Percentiles rank a stretch among this genome's conserved stretches.
These are phyloP conservation scores for Tylopilus cervinicoccineus DNA, from an alignment of 768 basidiomycete genomes.

Conservation along the genomic window DNA sequence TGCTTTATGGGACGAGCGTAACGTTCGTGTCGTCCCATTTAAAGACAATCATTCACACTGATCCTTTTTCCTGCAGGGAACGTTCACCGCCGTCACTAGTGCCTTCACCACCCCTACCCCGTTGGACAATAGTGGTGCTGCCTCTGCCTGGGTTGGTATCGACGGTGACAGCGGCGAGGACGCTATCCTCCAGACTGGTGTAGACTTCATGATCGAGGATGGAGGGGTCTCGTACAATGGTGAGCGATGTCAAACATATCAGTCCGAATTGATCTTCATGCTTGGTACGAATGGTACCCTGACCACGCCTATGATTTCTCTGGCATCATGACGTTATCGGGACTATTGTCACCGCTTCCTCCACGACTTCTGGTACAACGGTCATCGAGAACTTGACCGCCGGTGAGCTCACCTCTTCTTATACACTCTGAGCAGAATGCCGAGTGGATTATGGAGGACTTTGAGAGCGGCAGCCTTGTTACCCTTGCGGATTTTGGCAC, in stretches of 20 bases:
- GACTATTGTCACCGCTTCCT: slow-evolving; percentile 14
- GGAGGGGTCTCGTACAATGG: slow-evolving; percentile 9
- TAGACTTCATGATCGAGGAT: slow-evolving; percentile 6
- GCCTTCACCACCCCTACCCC: slow-evolving; percentile 20
- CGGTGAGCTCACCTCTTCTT: slow-evolving; percentile 10
- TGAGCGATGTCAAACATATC: neutral
- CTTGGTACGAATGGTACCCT: slow-evolving; percentile 24
- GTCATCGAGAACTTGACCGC: slow-evolving; percentile 20
- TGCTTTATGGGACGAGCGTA: slow-evolving; percentile 7
- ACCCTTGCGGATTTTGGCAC: slow-evolving; percentile 19
- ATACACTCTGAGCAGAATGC: slow-evolving; percentile 16
- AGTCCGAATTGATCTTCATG: neutral
- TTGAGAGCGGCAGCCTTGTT: slow-evolving; percentile 1
- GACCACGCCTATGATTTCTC: slow-evolving; percentile 13
- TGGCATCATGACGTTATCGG: slow-evolving; percentile 14
- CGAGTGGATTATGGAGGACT: slow-evolving; percentile 26
- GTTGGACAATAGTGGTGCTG: slow-evolving; percentile 5
- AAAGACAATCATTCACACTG: neutral
- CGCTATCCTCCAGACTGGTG: slow-evolving; percentile 20
- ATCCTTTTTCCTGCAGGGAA: slow-evolving; percentile 8
- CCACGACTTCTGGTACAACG: slow-evolving; percentile 16
- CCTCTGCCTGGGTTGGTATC: slow-evolving; percentile 25
- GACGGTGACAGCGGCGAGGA: slow-evolving; percentile 13
- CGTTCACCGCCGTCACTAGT: slow-evolving; percentile 17
- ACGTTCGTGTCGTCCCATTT: slow-evolving; percentile 7